Base-by-base conservation (phyloP, 805 yeast species). In the Candida insectorum region DNA sequence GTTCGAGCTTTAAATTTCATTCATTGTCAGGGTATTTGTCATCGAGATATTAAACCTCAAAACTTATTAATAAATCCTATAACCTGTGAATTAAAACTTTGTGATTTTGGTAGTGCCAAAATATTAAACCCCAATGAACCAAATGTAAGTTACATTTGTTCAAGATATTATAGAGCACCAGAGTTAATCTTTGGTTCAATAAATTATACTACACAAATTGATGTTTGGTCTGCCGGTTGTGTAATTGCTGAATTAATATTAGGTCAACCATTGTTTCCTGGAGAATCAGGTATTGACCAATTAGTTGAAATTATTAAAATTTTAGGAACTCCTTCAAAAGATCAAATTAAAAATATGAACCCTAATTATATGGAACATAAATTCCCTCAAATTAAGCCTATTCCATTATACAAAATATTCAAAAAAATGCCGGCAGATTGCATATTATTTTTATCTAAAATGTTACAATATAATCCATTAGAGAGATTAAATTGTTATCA, bases 191-290 rank as follows among this genome's bases (percentile, higher is more conserved):
- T 93, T 66, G 98, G 97, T 13, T 95, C 97, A 10, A 84, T 95
- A 17, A 86, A 89, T 60, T 93, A 93, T 61, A 87, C 97, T 6
- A 88, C 97, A 19, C 89, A 91, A 59, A 93, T 93, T 45, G 98
- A 93, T 58, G 78, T 93, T 30, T 93, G 98, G 98, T 85, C 96
- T 10, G 87, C 95, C 10, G 96, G 96, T 14, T 93, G 98, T 67
- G 98, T 93, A 15, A 88, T 93, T 86, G 97, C 97, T 4, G 98
- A 93, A 63, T 68, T 93, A 51, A 77, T 89, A 43, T 72, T 93
- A 37, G 97, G 98, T 12, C 97, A 88, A 57, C 98, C 98, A 10
- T 68, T 93, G 45, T 93, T 93, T 65, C 98, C 98, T 9, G 98
- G 98, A 28, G 97, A 93, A 57, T 81, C 89, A 40, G 97, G 98